phyloP scores from a whole-genome alignment of 257 asterid species.

The Solanum chilense region DNA sequence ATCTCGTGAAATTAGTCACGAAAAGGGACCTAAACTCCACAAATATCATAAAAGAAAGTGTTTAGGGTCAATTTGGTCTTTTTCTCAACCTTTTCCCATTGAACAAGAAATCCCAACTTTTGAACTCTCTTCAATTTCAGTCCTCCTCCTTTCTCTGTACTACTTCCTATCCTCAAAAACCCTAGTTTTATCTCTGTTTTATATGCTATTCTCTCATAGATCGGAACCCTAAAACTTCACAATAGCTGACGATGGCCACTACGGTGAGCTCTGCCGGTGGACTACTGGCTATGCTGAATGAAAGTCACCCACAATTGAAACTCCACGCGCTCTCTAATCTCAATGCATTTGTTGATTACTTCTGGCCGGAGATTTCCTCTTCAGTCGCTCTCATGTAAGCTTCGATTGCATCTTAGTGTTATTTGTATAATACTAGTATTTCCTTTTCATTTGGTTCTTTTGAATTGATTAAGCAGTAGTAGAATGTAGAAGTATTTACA shows the following conservation, averaged over 20 bases:
- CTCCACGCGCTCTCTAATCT: constrained; percentile 79
- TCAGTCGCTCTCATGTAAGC: constrained; percentile 62
- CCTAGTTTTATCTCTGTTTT: not conserved
- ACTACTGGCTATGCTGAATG: constrained; percentile 83
- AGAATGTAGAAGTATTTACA: not conserved
- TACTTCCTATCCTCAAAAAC: not conserved
- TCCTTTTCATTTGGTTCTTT: not conserved
- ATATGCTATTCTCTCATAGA: not conserved
- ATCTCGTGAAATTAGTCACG: too few relatives aligned
- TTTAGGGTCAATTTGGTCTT: not conserved
- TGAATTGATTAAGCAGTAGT: not conserved
- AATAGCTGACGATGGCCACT: constrained; percentile 30
- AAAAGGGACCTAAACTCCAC: not conserved
- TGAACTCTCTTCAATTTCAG: not conserved
- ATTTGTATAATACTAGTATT: not conserved
- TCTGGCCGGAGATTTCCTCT: constrained; percentile 92
- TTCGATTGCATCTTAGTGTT: not conserved
- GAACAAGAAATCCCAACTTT: not conserved
- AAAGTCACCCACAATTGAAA: constrained; percentile 61
- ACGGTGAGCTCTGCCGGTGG: constrained; percentile 88
- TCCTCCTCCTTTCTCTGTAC: not conserved
- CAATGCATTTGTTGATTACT: constrained; percentile 58
- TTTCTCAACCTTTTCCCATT: not conserved
- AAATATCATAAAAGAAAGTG: not conserved
- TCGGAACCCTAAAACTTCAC: not conserved